phyloP scores from a whole-genome alignment of 1,284 basidiomycete genomes.

The Porodaedalea pini region DNA sequence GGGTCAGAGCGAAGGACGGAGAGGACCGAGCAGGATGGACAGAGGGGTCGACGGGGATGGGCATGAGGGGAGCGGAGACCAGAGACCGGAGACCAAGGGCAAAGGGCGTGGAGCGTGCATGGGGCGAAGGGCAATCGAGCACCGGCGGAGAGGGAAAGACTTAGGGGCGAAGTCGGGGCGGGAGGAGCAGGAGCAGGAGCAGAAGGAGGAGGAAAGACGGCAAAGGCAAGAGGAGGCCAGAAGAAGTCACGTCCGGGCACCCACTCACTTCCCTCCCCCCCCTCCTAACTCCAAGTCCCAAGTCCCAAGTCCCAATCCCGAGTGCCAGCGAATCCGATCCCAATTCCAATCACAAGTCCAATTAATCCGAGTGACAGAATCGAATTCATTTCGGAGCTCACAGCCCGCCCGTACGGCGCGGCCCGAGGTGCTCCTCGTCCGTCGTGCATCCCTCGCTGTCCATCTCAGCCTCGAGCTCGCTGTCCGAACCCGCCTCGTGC shows the following conservation, averaged over 20 bases:
- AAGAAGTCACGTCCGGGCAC: not conserved
- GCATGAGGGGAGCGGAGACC: not conserved
- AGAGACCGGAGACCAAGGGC: not conserved
- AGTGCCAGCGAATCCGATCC: too few relatives aligned
- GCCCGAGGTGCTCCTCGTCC: conserved; percentile 35
- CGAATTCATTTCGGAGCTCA: not conserved
- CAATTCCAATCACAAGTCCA: too few relatives aligned
- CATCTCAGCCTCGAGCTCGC: conserved; percentile 56
- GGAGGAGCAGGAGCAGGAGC: conserved; percentile 18
- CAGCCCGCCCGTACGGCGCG: conserved; percentile 22
- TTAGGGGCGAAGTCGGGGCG: conserved; percentile 2
- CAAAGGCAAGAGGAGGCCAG: conserved; percentile 19
- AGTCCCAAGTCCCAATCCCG: too few relatives aligned
- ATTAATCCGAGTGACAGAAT: too few relatives aligned
- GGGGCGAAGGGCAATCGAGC: conserved; percentile 10
- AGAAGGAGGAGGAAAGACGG: conserved; percentile 22
- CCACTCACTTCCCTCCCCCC: not conserved
- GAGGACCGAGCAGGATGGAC: not conserved
- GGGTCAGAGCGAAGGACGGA: not conserved
- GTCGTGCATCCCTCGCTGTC: conserved; percentile 49
- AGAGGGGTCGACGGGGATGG: not conserved
- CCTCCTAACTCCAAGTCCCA: not conserved
- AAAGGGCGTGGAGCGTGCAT: not conserved
- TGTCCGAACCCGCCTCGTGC: conserved; percentile 41
- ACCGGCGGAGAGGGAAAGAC: conserved; percentile 9